Evolutionary conservation across 768 basidiomycete genomes (phyloP).

Genomic region (Trametes villosa): DNA sequence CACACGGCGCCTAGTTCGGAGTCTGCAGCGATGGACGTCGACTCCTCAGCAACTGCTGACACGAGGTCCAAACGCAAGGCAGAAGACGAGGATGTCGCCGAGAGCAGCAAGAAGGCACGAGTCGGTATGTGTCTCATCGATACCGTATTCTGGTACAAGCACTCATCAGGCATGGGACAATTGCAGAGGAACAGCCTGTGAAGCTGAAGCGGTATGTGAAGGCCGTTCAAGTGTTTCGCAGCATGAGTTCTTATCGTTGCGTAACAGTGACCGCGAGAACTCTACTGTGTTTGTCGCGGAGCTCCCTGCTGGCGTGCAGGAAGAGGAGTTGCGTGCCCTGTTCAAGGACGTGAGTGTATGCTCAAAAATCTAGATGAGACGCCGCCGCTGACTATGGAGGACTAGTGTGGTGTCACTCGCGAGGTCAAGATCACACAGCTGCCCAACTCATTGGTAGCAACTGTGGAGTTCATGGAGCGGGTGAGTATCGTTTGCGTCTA

Average conservation of each 20-base stretch:
- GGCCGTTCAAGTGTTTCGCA: not conserved
- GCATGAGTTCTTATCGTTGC: not conserved
- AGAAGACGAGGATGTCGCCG: conserved; percentile 48
- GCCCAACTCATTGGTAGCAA: conserved; percentile 67
- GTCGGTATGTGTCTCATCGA: conserved; percentile 50
- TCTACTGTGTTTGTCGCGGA: conserved; percentile 87
- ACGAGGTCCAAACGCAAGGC: conserved; percentile 64
- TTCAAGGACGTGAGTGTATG: conserved; percentile 92
- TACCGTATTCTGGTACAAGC: conserved; percentile 4
- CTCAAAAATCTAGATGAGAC: no score
- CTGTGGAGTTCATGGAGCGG: conserved; percentile 83
- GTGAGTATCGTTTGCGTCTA: conserved; percentile 40
- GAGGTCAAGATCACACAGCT: conserved; percentile 80
- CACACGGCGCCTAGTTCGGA: conserved; percentile 12
- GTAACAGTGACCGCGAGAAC: conserved; percentile 94
- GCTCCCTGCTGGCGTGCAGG: conserved; percentile 56
- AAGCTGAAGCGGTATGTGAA: conserved; percentile 62
- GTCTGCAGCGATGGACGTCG: conserved; percentile 46
- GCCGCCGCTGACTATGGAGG: conserved; percentile 15
- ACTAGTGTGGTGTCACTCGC: conserved; percentile 86
- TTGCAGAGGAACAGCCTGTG: conserved; percentile 47
- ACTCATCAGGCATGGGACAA: not conserved
- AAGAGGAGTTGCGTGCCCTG: conserved; percentile 68
- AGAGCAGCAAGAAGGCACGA: conserved; percentile 63
- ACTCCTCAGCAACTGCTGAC: conserved; percentile 22